Evolutionary conservation across 768 basidiomycete genomes (phyloP).

Genomic region (Rhodocollybia butyracea): DNA sequence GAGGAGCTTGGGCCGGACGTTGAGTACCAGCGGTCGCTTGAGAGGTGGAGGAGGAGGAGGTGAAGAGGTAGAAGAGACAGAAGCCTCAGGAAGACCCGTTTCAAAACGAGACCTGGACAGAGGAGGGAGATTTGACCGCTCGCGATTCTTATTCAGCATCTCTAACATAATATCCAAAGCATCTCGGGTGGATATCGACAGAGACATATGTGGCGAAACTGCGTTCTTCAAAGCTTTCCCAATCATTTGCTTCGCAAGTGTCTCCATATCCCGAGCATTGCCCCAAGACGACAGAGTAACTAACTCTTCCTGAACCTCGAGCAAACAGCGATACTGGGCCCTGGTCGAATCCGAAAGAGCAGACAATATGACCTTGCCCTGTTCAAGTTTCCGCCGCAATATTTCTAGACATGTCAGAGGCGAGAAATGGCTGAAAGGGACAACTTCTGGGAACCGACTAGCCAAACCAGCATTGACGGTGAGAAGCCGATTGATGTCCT

Average conservation of each 20-base stretch:
- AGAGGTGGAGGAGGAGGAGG: too few relatives aligned
- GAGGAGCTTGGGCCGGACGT: too few relatives aligned
- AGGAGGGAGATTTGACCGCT: too few relatives aligned
- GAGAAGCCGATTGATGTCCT: conserved; percentile 43
- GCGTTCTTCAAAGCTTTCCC: conserved; percentile 23
- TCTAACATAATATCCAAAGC: neutral
- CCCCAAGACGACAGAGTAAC: conserved; percentile 42
- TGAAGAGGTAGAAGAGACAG: too few relatives aligned
- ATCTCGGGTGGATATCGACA: neutral
- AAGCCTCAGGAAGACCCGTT: too few relatives aligned
- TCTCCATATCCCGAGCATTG: conserved; percentile 42
- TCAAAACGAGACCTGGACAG: too few relatives aligned
- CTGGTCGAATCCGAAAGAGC: conserved; percentile 21
- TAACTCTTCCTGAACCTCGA: conserved; percentile 23
- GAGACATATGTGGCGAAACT: neutral
- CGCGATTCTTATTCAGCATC: too few relatives aligned
- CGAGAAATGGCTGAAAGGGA: conserved; percentile 34
- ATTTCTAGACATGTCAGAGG: conserved; percentile 33
- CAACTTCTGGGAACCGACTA: conserved; percentile 45
- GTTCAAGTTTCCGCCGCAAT: conserved; percentile 29
- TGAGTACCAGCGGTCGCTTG: too few relatives aligned
- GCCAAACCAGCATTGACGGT: conserved; percentile 39
- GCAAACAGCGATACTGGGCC: conserved; percentile 21
- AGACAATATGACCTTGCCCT: conserved; percentile 22
- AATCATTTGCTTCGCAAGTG: conserved; percentile 34